Evolutionary conservation across 495 filamentous ascomycete species (phyloP), one percentile per base, ranked within the genome.

Genomic region (Podospora pseudopauciseta): DNA sequence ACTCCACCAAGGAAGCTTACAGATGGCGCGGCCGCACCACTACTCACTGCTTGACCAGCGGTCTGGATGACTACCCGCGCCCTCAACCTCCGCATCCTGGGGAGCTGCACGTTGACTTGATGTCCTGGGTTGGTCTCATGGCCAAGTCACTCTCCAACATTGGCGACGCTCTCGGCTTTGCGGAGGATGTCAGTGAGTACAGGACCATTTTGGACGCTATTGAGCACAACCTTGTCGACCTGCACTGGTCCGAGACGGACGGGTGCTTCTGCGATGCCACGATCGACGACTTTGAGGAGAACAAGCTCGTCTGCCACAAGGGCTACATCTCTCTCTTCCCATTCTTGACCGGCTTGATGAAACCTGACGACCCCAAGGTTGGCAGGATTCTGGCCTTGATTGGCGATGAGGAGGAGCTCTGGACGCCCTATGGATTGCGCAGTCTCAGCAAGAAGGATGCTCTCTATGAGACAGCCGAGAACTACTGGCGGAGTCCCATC

Each of bases 81-180:
- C 84, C 96, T 26, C 93, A 96, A 73, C 95, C 95, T 7, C 95
- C 95, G n/a, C 95, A 99, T 78, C 95, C 95, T 2, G 96, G 94
- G 74, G 95, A 99, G 86, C 86, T 99, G 68, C 94, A 99, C 77
- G 89, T 94, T 54, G 95, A 99, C 80, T 84, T 97, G 30, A 90
- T 98, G 71, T 93, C 91, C 60, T 99, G 95, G 95, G 90, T 99
- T 84, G 96, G 94, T 53, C 88, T 96, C 85, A 96, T 96, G 92
- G 90, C 92, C 34, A 86, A 89, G 64, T 87, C 89, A 28, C 84
- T 99, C 61, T 85, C 87, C 67, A 90, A 91, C 70, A 90, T 97
- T 73, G 94, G 92, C 4, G 79, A 85, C 15, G 85, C 84, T 9
- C 83, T 97, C 44, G 88, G 85, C 60, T 85, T 93, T 68, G 80